A percentile compares a stretch with the other conserved stretches of the same genome.
Conservation (phyloP, 441 rosid genomes). For the Pelargonium cotyledonis region DNA sequence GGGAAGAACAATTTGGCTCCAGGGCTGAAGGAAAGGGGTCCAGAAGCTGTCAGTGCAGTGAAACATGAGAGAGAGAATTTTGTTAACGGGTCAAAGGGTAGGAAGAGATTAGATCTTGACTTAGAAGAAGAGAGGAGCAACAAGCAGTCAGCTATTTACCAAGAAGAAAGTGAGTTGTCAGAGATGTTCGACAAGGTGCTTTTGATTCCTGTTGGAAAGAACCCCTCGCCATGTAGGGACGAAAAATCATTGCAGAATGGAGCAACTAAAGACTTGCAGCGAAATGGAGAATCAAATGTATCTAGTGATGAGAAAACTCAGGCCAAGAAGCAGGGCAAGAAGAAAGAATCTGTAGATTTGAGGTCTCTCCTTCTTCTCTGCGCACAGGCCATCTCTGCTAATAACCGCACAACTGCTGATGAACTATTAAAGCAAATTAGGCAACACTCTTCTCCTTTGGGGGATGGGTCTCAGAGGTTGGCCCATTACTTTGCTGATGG, state of each 20-base stretch:
- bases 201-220: slow-evolving; percentile 20
- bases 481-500: slow-evolving; percentile 73
- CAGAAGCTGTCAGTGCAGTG: slow-evolving; percentile 20
- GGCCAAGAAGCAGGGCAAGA: slow-evolving; percentile 32
- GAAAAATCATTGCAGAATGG: slow-evolving; percentile 8
- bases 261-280: slow-evolving; percentile 20
- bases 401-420: slow-evolving; percentile 50
- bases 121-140: slow-evolving; percentile 39
- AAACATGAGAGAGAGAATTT: slow-evolving; percentile 25
- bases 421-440: slow-evolving; percentile 59
- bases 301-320: slow-evolving; percentile 25
- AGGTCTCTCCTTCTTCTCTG: slow-evolving; percentile 43
- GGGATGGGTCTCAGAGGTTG: slow-evolving; percentile 78
- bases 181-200: slow-evolving; percentile 46
- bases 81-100: slow-evolving; percentile 20
- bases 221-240: slow-evolving; percentile 6
- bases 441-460: slow-evolving; percentile 61
- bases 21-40: slow-evolving; percentile 15
- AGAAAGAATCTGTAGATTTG: slow-evolving; percentile 43
- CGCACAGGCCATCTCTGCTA: slow-evolving; percentile 50
- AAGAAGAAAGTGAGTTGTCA: slow-evolving; percentile 38
- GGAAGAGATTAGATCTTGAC: slow-evolving; percentile 37
- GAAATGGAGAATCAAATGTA: slow-evolving; percentile 28
- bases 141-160: slow-evolving; percentile 37
- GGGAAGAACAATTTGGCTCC: slow-evolving; percentile 13